Evolutionary conservation across 2,329 filamentous ascomycete species (phyloP), one percentile per base, ranked within the genome.

Genomic region (Aureobasidium sp.): DNA sequence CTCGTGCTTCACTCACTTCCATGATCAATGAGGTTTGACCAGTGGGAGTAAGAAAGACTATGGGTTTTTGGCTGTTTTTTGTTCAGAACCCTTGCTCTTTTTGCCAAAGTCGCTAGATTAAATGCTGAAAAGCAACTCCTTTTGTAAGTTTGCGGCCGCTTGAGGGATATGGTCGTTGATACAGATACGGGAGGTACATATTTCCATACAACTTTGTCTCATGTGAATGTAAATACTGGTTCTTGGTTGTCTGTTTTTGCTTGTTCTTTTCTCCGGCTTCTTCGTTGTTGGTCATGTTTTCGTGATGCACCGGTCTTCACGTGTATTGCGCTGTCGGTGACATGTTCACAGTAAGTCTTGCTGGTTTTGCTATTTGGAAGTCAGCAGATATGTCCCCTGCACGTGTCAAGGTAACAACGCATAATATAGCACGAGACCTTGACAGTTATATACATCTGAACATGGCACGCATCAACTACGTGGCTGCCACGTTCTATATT

Each of bases 131-230:
- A 12, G n/a, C 36, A 20, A 27, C 57, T 60, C 57, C 57, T 60
- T 20, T 41, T 37, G 32, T 50, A 50, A 60, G 57, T 60, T 46
- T 51, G 57, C 57, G 46, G 46, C 46, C 34, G 36, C 41, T 59
- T 51, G 57, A 60, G 57, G 34, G 57, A 20, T 3, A 37, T 13
- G 46, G 57, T 46, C 46, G 57, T 60, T 47, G 32, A 46, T 46
- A 60, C 57, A 60, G 57, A 60, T 60, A 51, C 57, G 57, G 57
- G 57, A 60, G 57, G 32, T 15, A 60, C 57, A 60, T 39, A n/a
- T 20, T 20, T 20, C 20, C 20, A 1, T 20, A 20, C 20, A 20
- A 20, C 20, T 20, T n/a, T n/a, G n/a, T n/a, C n/a, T n/a, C n/a
- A n/a, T n/a, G n/a, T n/a, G n/a, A n/a, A n/a, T n/a, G 20, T 20